Conservation (phyloP, 805 yeast genomes). For the Candida montana region DNA sequence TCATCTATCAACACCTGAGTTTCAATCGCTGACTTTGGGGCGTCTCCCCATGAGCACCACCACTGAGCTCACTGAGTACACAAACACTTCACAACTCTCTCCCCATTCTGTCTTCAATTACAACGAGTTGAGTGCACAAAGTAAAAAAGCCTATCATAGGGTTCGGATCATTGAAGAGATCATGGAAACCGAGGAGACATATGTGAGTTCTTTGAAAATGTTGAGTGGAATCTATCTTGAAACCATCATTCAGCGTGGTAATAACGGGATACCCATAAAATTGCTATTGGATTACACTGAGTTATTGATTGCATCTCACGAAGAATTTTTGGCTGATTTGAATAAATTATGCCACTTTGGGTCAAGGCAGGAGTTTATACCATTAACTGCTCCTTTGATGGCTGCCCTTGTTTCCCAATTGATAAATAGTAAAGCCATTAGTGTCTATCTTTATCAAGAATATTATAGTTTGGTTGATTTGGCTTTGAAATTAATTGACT, state of each 20-base stretch:
- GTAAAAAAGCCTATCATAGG: conserved; percentile 18
- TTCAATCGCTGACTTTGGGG: conserved; percentile 3
- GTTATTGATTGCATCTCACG: conserved; percentile 30
- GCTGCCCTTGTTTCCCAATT: conserved; percentile 21
- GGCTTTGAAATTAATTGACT: conserved; percentile 29
- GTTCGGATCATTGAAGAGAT: conserved; percentile 40
- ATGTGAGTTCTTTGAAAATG: conserved; percentile 39
- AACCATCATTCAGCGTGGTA: conserved; percentile 29
- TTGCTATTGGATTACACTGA: conserved; percentile 27
- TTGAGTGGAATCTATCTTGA: conserved; percentile 40
- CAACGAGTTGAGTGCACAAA: conserved; percentile 13
- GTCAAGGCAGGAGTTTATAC: conserved; percentile 1
- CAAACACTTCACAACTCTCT: conserved; percentile 19
- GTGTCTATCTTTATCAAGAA: conserved; percentile 28
- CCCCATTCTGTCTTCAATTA: conserved; percentile 9
- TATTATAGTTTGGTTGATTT: conserved; percentile 31
- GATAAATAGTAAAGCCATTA: conserved; percentile 22
- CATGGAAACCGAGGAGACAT: conserved; percentile 42
- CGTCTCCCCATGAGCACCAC: too few relatives aligned
- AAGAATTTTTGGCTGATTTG: conserved; percentile 25
- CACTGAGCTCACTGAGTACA: conserved; percentile 6
- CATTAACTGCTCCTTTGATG: conserved; percentile 19
- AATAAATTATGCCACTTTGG: conserved; percentile 9
- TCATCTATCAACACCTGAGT: conserved; percentile 10
- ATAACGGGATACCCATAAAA: conserved; percentile 32